Conservation (phyloP, 169 alveolate genomes). For the Eimeria brunetti region DNA sequence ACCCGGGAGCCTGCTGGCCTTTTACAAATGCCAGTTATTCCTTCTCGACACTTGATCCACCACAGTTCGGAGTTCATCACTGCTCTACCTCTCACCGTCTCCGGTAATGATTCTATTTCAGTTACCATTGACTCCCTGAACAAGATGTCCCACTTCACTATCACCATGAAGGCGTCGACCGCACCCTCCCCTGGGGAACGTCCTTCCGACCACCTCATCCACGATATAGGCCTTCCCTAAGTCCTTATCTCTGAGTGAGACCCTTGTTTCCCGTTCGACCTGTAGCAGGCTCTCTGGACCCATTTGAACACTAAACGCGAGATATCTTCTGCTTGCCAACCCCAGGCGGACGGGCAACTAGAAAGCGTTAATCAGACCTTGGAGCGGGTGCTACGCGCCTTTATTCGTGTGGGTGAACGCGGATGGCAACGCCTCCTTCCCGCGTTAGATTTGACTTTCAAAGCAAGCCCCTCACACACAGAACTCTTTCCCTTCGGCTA, state of each 20-base stretch:
- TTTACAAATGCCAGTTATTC: neutral
- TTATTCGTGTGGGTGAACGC: too few species aligned
- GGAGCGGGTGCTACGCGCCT: too few species aligned
- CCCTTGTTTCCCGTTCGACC: neutral
- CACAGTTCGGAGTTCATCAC: neutral
- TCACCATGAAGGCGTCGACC: neutral
- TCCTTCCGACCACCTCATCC: neutral
- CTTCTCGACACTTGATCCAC: neutral
- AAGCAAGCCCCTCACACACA: too few species aligned
- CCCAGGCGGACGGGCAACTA: neutral
- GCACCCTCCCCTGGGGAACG: neutral
- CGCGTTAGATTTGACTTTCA: too few species aligned
- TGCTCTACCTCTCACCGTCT: neutral
- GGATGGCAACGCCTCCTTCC: too few species aligned
- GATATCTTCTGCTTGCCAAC: neutral
- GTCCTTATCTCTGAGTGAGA: neutral
- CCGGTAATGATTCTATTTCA: neutral
- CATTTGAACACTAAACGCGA: neutral
- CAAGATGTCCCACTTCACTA: neutral
- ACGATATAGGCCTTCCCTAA: neutral
- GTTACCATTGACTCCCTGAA: neutral
- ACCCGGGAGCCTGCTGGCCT: neutral
- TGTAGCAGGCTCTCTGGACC: neutral
- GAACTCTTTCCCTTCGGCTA: too few species aligned
- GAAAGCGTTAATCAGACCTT: too few species aligned